These are phyloP conservation scores for Exophiala dermatitidis DNA, from an alignment of 2,329 filamentous ascomycete species.

Conservation along the genomic window DNA sequence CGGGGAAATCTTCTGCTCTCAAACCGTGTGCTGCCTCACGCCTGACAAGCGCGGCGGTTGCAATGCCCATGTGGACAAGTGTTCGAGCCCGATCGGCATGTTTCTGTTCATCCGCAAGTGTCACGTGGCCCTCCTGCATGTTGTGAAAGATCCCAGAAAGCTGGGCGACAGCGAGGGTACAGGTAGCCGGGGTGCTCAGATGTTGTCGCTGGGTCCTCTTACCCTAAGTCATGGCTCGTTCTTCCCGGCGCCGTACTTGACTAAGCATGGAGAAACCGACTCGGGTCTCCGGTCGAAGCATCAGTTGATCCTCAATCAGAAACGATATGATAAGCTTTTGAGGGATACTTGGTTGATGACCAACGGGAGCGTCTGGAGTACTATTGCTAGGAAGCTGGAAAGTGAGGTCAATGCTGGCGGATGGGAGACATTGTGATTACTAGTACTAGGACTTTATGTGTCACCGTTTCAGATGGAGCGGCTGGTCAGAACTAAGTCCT, in stretches of 20 bases:
- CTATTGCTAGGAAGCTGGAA: constrained; percentile 84
- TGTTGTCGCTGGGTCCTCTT: constrained; percentile 5
- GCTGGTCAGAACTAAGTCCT: no score
- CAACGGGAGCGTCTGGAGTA: constrained; percentile 75
- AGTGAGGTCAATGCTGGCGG: constrained; percentile 95
- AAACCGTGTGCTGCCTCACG: constrained; percentile 77
- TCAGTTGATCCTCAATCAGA: constrained; percentile 88
- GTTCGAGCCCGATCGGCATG: constrained; percentile 53
- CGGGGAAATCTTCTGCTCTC: constrained; percentile 92
- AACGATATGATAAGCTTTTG: constrained; percentile 81
- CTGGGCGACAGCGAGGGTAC: constrained; percentile 9
- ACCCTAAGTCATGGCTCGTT: constrained; percentile 59
- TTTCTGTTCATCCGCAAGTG: constrained; percentile 98
- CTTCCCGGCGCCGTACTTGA: constrained; percentile 83
- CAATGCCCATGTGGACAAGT: constrained; percentile 75
- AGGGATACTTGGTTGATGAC: constrained; percentile 68
- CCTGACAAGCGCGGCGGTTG: constrained; percentile 70
- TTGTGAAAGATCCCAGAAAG: constrained; percentile 20
- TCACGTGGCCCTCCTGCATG: constrained; percentile 77
- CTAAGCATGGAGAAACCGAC: constrained; percentile 92
- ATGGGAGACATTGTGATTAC: constrained; percentile 64
- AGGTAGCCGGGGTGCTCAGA: constrained; percentile 4
- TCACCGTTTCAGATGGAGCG: no score
- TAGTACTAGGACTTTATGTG: no score
- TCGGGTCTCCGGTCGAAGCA: constrained; percentile 80